phyloP scores from a whole-genome alignment of 495 filamentous ascomycete genomes.

The Aspergillus cavernicola region DNA sequence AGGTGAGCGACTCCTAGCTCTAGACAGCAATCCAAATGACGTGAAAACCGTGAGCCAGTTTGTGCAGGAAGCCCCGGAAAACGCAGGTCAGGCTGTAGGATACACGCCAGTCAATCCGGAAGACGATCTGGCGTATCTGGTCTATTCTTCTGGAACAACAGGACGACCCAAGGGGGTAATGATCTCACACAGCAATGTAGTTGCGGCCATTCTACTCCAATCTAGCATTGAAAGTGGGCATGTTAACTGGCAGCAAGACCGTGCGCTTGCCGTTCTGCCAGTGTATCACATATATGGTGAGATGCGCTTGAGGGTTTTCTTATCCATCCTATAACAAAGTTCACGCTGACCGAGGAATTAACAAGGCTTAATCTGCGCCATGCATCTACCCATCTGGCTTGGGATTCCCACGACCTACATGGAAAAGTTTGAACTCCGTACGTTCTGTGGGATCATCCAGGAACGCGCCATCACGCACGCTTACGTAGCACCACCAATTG shows the following conservation, averaged over 20 bases:
- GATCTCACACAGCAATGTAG: constrained; percentile 72
- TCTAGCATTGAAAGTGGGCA: constrained; percentile 53
- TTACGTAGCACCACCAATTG: constrained; percentile 76
- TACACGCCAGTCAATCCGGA: constrained; percentile 28
- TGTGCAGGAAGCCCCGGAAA: neutral
- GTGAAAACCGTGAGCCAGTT: neutral
- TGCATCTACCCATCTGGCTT: constrained; percentile 54
- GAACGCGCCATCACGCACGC: constrained; percentile 63
- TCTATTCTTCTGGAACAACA: constrained; percentile 81
- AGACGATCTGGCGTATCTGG: constrained; percentile 54
- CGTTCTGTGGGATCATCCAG: constrained; percentile 64
- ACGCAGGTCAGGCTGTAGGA: neutral
- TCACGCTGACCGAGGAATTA: too few relatives aligned
- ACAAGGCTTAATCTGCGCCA: constrained; percentile 45
- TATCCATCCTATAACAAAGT: too few relatives aligned
- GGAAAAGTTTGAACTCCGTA: constrained; percentile 72
- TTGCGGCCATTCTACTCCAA: constrained; percentile 57
- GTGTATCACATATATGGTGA: neutral
- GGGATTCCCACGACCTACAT: constrained; percentile 64
- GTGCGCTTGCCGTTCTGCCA: neutral
- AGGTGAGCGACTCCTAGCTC: constrained; percentile 49
- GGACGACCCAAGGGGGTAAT: constrained; percentile 84
- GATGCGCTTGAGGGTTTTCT: too few relatives aligned
- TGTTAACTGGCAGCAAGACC: constrained; percentile 44
- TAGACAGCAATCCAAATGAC: neutral